phyloP scores from a whole-genome alignment of 2,329 filamentous ascomycete species.

The Cytospora chrysosperma region DNA sequence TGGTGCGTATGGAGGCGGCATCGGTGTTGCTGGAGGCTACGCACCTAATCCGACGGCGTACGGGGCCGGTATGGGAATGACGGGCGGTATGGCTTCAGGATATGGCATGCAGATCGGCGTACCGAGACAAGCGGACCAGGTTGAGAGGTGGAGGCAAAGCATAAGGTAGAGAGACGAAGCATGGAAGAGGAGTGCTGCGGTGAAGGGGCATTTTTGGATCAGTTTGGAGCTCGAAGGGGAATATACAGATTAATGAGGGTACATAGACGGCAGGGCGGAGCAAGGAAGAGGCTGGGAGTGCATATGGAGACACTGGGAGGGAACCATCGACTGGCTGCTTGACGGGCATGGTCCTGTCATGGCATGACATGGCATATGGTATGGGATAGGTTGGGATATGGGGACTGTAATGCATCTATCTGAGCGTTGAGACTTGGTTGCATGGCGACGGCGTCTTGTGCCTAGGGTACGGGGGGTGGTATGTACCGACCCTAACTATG shows the following conservation, averaged over 20 bases:
- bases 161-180: constrained; percentile 25
- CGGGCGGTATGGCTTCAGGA: constrained; percentile 20
- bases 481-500: background rate
- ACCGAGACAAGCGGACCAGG: constrained; percentile 32
- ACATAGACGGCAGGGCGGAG: background rate
- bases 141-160: constrained; percentile 37
- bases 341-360: background rate
- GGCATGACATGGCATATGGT: background rate
- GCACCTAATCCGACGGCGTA: constrained; percentile 20
- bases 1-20: constrained; percentile 17
- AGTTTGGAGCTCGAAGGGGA: background rate
- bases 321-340: background rate
- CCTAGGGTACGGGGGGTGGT: background rate
- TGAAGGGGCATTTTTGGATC: background rate
- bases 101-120: constrained; percentile 25
- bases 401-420: constrained; percentile 17
- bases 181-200: background rate
- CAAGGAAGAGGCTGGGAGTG: background rate
- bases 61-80: constrained; percentile 17
- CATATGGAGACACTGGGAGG: background rate
- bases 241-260: background rate
- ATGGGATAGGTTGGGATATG: background rate
- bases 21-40: constrained; percentile 18
- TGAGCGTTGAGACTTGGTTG: constrained; percentile 16
- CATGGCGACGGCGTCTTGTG: constrained; percentile 21